phyloP scores from a whole-genome alignment of 257 asterid genomes.

The Haberlea rhodopensis region DNA sequence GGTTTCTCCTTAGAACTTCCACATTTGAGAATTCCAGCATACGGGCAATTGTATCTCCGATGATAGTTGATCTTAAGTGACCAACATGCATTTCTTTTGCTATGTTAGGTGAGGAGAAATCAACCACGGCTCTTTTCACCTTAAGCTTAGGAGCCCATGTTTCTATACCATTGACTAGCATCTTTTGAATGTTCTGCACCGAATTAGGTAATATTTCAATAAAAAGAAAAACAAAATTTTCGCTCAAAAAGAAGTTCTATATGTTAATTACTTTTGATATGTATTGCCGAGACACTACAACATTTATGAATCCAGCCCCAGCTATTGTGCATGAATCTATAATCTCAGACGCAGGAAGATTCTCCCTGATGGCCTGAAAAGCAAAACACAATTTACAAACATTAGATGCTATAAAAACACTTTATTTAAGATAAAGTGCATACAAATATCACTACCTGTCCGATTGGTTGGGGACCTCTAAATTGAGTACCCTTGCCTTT shows the following conservation, averaged over 20 bases:
- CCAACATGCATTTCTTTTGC: slow-evolving; percentile 99
- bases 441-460: slow-evolving; percentile 54
- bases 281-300: slow-evolving; percentile 65
- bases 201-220: slow-evolving; percentile 22
- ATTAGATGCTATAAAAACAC: slow-evolving; percentile 13
- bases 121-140: slow-evolving; percentile 76
- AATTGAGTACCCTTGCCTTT: slow-evolving; percentile 61
- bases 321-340: slow-evolving; percentile 66
- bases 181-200: slow-evolving; percentile 73
- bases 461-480: slow-evolving; percentile 72
- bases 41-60: slow-evolving; percentile 93
- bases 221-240: slow-evolving; percentile 1
- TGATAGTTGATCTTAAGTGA: slow-evolving; percentile 89
- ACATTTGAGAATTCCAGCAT: slow-evolving; percentile 88
- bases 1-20: slow-evolving; percentile 86
- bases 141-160: slow-evolving; percentile 86
- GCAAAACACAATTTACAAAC: slow-evolving; percentile 22
- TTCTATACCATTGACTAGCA: slow-evolving; percentile 77
- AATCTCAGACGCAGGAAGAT: slow-evolving; percentile 75
- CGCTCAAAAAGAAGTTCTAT: neutral
- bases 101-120: slow-evolving; percentile 93
- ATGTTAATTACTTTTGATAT: slow-evolving; percentile 62
- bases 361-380: slow-evolving; percentile 66
- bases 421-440: neutral
- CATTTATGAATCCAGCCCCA: slow-evolving; percentile 88